phyloP scores from a whole-genome alignment of 345 rosid genomes.

The Physaria fendleri region DNA sequence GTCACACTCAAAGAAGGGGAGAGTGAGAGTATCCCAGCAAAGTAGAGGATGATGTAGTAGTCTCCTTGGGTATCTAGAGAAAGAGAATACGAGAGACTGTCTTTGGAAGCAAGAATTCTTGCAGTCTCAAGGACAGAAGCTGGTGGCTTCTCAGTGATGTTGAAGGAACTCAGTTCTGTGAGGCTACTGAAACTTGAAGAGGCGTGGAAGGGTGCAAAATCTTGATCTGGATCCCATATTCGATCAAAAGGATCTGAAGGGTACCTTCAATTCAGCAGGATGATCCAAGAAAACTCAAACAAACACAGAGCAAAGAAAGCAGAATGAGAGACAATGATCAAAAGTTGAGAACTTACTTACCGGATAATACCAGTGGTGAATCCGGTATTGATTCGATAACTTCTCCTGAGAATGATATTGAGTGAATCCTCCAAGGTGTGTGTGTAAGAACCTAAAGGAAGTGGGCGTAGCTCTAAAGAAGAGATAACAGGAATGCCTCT shows the following conservation, averaged over 20 bases:
- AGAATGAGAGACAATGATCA: not conserved
- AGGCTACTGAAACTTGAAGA: constrained; percentile 39
- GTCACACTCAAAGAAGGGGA: constrained; percentile 60
- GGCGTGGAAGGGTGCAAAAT: constrained; percentile 51
- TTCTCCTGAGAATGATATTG: constrained; percentile 45
- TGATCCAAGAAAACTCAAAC: not conserved
- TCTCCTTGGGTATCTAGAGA: constrained; percentile 41
- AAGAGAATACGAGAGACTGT: constrained; percentile 50
- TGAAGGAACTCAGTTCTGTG: constrained; percentile 32
- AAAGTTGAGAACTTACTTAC: constrained; percentile 28
- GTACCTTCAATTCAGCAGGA: constrained; percentile 44
- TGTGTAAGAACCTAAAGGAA: constrained; percentile 66
- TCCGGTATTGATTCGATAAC: constrained; percentile 64
- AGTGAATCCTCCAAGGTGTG: constrained; percentile 38
- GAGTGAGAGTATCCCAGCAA: constrained; percentile 70
- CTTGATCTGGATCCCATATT: constrained; percentile 73
- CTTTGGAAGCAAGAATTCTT: constrained; percentile 51
- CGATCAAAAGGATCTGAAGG: constrained; percentile 80
- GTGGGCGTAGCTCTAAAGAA: constrained; percentile 68
- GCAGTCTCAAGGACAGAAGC: constrained; percentile 66
- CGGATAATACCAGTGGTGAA: constrained; percentile 50
- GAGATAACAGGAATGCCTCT: constrained; percentile 73
- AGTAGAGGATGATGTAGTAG: constrained; percentile 70
- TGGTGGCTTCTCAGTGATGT: constrained; percentile 56
- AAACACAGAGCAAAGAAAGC: not conserved